Conservation (phyloP, 2,329 filamentous ascomycete genomes). For the Penicillium sp. region DNA sequence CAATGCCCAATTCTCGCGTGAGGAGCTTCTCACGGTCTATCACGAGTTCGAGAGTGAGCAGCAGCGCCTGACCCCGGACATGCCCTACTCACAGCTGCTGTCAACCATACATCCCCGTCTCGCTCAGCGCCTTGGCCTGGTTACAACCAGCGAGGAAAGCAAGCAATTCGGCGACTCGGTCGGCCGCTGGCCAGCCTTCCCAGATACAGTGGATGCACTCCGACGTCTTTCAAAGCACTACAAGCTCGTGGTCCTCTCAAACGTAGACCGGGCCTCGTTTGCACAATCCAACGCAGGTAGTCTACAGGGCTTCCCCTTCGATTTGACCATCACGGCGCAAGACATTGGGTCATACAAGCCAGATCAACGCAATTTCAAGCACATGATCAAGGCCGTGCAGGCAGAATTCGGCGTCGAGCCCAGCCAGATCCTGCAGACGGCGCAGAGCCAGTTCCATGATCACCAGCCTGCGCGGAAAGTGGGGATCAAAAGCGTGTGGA, state of each 20-base stretch:
- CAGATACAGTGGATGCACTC: slow-evolving; percentile 54
- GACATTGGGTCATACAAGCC: slow-evolving; percentile 71
- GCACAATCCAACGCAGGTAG: slow-evolving; percentile 44
- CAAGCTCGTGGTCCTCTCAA: slow-evolving; percentile 55
- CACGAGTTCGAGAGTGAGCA: slow-evolving; percentile 43
- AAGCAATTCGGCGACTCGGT: slow-evolving; percentile 48
- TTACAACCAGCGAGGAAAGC: slow-evolving; percentile 31
- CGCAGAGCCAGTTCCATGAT: slow-evolving; percentile 63
- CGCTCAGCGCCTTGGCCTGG: slow-evolving; percentile 26
- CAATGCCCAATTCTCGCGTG: slow-evolving; percentile 37
- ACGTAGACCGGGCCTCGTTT: slow-evolving; percentile 54
- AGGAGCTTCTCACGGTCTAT: slow-evolving; percentile 22
- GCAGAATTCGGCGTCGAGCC: slow-evolving; percentile 55
- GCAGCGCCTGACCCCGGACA: slow-evolving; percentile 52
- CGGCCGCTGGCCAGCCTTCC: slow-evolving; percentile 53
- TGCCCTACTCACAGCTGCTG: slow-evolving; percentile 60
- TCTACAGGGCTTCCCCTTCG: slow-evolving; percentile 53
- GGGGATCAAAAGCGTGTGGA: slow-evolving; percentile 62
- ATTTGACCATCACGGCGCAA: slow-evolving; percentile 64
- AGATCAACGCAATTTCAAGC: slow-evolving; percentile 58
- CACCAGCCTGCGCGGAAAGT: slow-evolving; percentile 60
- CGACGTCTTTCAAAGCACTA: slow-evolving; percentile 47
- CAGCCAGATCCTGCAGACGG: slow-evolving; percentile 60
- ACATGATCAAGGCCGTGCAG: slow-evolving; percentile 55
- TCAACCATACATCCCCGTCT: slow-evolving; percentile 41